These are phyloP conservation scores for Yamadazyma akitaensis DNA, from an alignment of 805 yeast species.

Conservation along the genomic window DNA sequence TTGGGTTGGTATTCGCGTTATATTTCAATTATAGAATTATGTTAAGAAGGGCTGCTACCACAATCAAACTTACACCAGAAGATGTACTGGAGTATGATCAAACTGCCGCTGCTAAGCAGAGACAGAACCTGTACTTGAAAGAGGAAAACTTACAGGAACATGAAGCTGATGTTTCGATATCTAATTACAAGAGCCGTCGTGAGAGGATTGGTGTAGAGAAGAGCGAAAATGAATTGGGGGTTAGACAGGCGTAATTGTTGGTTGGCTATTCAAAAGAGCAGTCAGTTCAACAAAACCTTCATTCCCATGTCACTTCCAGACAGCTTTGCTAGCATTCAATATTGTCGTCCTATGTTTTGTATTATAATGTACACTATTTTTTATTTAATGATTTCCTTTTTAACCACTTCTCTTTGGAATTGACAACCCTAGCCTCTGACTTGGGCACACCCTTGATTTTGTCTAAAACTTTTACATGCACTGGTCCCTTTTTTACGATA, in stretches of 20 bases:
- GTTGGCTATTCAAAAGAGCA: not conserved
- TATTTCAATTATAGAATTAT: conserved; percentile 27
- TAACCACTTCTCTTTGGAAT: conserved; percentile 37
- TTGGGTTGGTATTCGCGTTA: not conserved
- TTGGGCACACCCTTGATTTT: conserved; percentile 29
- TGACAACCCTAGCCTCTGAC: conserved; percentile 31
- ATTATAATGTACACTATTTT: conserved; percentile 18
- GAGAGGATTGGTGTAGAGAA: conserved; percentile 20
- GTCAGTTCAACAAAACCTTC: too few species aligned
- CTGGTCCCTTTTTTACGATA: conserved; percentile 38
- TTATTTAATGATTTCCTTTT: conserved; percentile 36
- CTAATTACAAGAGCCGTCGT: conserved; percentile 17
- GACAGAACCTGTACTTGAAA: conserved; percentile 7
- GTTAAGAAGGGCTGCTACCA: conserved; percentile 72
- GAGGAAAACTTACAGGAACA: conserved; percentile 11
- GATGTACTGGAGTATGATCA: conserved; percentile 53
- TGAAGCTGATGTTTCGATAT: conserved; percentile 14
- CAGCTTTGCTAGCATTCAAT: conserved; percentile 3
- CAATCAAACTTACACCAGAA: conserved; percentile 62
- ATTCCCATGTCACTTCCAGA: not conserved
- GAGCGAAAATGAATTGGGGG: not conserved
- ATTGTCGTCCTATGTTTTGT: not conserved
- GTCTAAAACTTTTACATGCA: conserved; percentile 34
- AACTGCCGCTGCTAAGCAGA: not conserved
- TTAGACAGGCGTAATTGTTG: not conserved